Base-by-base conservation (phyloP, 331 rosid species). In the Erythrophleum ivorense region DNA sequence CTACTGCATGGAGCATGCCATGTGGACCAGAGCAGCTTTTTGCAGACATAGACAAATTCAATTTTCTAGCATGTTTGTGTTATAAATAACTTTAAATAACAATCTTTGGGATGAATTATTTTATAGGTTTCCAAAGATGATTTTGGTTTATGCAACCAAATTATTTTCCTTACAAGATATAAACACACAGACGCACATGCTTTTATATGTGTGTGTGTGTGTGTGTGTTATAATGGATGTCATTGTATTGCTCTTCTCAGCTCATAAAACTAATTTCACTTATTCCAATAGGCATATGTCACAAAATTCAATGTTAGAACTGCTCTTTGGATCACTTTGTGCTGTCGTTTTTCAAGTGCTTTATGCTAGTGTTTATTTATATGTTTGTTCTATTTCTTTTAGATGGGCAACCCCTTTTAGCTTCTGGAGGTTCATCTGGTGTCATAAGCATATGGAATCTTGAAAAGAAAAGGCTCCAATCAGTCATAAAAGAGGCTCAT, bases 371-470 rank as follows among this genome's bases (percentile, higher is more conserved):
- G 46, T 58, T 77, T 34, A 33, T 71, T 55, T 58, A 66, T 70
- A 45, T 29, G 18, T 60, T 64, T 79, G 9, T 46, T 82, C 14
- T 48, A 8, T 68, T 64, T 70, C 67, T 68, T 86, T 78, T 81
- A 95, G 99, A 95, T 83, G 98, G 97, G 60, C 96, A 91, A 79
- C 99, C 99, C 48, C 93, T 95, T 88, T 90, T 95, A 41, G 99
- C 98, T 58, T 93, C 99, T 21, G 99, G 99, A 81, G 99, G 98
- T 80, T 91, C 99, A 71, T 93, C 99, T 62, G 99, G 99, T 85
- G 92, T 95, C 78, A 89, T 93, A 81, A 91, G 94, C 91, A 84
- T 95, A 86, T 95, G 99, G 99, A 95, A 95, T 91, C 90, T 95
- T 50, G 98, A 95, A 86, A 95, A 93, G 87, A 85, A 90, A 88